phyloP scores from a whole-genome alignment of 768 basidiomycete species.

The Leccinum imitatum region DNA sequence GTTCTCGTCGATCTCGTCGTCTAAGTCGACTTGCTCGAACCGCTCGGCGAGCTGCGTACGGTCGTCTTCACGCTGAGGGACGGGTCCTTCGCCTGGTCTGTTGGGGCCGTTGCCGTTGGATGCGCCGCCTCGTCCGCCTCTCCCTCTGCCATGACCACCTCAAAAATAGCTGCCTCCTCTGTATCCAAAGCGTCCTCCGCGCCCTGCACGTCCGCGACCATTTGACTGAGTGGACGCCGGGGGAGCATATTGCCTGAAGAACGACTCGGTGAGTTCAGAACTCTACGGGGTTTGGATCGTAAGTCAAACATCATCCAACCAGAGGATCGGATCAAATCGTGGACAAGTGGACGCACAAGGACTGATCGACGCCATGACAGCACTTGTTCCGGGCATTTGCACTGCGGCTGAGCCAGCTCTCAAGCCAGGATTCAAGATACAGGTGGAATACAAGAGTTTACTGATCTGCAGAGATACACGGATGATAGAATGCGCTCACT shows the following conservation, averaged over 20 bases:
- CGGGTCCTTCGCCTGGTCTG: conserved; percentile 45
- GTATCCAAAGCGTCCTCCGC: conserved; percentile 38
- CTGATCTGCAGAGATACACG: conserved; percentile 18
- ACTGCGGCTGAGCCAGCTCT: conserved; percentile 2
- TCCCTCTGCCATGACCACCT: conserved; percentile 51
- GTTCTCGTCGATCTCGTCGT: conserved; percentile 91
- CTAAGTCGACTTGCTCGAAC: conserved; percentile 74
- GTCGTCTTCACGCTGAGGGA: conserved; percentile 79
- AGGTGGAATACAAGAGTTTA: conserved; percentile 17
- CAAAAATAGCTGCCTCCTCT: conserved; percentile 38
- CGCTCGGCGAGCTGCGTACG: conserved; percentile 83
- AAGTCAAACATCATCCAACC: conserved; percentile 5
- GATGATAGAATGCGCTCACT: conserved; percentile 15
- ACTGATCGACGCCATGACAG: conserved; percentile 8
- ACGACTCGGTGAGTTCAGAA: neutral
- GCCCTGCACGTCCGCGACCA: conserved; percentile 40
- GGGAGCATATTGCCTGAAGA: neutral
- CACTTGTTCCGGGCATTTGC: neutral
- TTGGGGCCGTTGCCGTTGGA: conserved; percentile 20
- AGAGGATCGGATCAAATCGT: neutral
- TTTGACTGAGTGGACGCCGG: conserved; percentile 28
- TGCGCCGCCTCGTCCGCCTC: conserved; percentile 35
- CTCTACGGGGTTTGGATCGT: conserved; percentile 4
- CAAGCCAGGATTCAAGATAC: conserved; percentile 2
- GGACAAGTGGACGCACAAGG: conserved; percentile 17